Evolutionary conservation across 108 stramenopile species (phyloP).

Genomic region (Discostella stelligeroides): DNA sequence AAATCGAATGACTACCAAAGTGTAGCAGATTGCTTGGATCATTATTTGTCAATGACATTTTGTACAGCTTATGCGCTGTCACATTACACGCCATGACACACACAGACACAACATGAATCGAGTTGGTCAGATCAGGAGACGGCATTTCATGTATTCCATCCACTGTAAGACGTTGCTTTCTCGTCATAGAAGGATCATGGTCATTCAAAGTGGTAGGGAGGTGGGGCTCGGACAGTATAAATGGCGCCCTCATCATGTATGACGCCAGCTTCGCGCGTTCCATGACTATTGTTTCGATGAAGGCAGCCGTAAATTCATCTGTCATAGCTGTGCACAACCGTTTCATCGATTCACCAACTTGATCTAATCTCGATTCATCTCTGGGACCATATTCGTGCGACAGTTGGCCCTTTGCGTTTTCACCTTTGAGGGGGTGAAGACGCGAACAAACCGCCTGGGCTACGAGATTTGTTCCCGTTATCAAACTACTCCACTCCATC

Average conservation of each 20-base stretch:
- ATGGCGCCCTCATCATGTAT: conserved; percentile 73
- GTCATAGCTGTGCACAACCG: conserved; percentile 62
- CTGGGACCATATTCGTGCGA: neutral
- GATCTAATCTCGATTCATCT: conserved; percentile 52
- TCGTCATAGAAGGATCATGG: neutral
- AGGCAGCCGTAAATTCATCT: conserved; percentile 63
- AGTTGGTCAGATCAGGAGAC: conserved; percentile 65
- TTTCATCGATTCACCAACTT: conserved; percentile 69
- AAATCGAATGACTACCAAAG: conserved; percentile 27
- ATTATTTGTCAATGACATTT: conserved; percentile 1
- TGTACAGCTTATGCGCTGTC: neutral
- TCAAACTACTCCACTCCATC: conserved; percentile 70
- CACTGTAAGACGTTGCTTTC: conserved; percentile 16
- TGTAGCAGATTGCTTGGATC: conserved; percentile 18
- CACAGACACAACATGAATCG: conserved; percentile 40
- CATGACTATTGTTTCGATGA: conserved; percentile 77
- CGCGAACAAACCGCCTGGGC: conserved; percentile 35
- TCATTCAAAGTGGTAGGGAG: conserved; percentile 4
- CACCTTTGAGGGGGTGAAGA: neutral
- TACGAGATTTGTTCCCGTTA: conserved; percentile 69
- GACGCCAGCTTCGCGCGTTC: conserved; percentile 75
- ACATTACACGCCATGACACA: conserved; percentile 24
- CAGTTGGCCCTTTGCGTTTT: conserved; percentile 16
- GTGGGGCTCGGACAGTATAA: conserved; percentile 45
- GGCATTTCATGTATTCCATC: conserved; percentile 8